These are phyloP conservation scores for Exophiala alcalophila DNA, from an alignment of 2,329 filamentous ascomycete species.

Conservation along the genomic window DNA sequence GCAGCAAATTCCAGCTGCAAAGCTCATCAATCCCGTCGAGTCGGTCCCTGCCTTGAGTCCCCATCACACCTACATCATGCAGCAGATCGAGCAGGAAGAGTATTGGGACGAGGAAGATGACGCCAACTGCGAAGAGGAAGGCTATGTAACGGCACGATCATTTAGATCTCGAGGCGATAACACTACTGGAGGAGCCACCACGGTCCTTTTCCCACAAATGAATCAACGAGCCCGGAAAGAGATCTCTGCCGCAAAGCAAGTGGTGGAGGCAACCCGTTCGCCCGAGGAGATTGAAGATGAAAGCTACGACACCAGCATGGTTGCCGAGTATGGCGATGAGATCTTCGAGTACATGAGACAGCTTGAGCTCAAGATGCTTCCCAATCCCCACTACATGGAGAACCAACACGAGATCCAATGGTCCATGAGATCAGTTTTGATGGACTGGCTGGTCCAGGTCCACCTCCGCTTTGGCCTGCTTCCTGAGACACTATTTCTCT, in stretches of 20 bases:
- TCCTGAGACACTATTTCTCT: constrained; percentile 91
- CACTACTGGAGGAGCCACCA: constrained; percentile 62
- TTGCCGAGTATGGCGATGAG: constrained; percentile 92
- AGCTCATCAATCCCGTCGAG: constrained; percentile 17
- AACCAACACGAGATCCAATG: constrained; percentile 96
- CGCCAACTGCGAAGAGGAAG: constrained; percentile 68
- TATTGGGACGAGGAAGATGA: constrained; percentile 72
- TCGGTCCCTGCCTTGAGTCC: constrained; percentile 19
- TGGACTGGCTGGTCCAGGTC: constrained; percentile 98
- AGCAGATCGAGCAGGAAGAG: constrained; percentile 59
- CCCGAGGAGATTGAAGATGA: constrained; percentile 83
- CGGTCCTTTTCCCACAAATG: constrained; percentile 69
- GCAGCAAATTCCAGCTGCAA: constrained; percentile 23
- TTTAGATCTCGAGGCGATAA: constrained; percentile 73
- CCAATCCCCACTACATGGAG: constrained; percentile 94
- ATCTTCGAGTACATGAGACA: constrained; percentile 90
- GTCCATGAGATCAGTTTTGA: constrained; percentile 95
- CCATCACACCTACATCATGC: constrained; percentile 26
- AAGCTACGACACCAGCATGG: constrained; percentile 92
- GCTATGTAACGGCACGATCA: constrained; percentile 72
- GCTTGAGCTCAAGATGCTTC: constrained; percentile 80
- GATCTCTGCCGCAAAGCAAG: constrained; percentile 63
- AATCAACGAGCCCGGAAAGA: constrained; percentile 69
- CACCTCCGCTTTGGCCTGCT: constrained; percentile 87
- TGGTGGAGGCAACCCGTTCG: constrained; percentile 65